Evolutionary conservation across 192 early-diverging fungal species (phyloP), one percentile per base, ranked within the genome.

Genomic region (Backusella tuberculispora): DNA sequence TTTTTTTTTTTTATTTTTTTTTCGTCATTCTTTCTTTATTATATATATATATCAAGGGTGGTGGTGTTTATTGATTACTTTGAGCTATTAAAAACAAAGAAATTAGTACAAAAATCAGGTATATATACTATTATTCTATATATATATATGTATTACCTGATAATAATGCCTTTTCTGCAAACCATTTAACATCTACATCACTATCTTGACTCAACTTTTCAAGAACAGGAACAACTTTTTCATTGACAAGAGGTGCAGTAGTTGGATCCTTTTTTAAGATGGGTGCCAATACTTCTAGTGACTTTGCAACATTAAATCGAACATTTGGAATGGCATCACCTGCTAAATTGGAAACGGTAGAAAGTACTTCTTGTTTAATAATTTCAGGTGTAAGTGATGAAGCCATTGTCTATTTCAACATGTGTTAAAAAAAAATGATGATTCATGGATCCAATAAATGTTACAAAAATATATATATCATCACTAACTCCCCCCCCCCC

Each of bases 291-390:
- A 89, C 87, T 81, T 96, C 95, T 75, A 97, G 85, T 60, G 92
- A 92, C 80, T 99, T 99, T 34, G 96, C 96, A 6, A 99, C 97
- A 81, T 99, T 99, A 90, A 99, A 99, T 47, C 98, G 92, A 77
- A 99, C 98, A 81, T 99, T 99, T 72, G 98, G 98, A 74, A 99
- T 99, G 21, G 95, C 94, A 81, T 99, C 98, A 15, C 87, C 88
- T 42, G 93, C 92, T 45, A 99, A 90, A 63, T 82, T 86, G 72
- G 88, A 88, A 45, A 98, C 89, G 14, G 95, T 92, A 8, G 97
- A 97, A 72, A 99, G 74, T 65, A 99, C 92, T 76, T 90, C 85
- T 70, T 96, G 94, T 74, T 92, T 92, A 71, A 99, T 89, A 41
- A 98, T 92, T 78, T 97, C 93, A 45, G 94, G 88, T 37, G 92